Evolutionary conservation across 441 rosid genomes (phyloP).

Genomic region (Croton laevigatus): DNA sequence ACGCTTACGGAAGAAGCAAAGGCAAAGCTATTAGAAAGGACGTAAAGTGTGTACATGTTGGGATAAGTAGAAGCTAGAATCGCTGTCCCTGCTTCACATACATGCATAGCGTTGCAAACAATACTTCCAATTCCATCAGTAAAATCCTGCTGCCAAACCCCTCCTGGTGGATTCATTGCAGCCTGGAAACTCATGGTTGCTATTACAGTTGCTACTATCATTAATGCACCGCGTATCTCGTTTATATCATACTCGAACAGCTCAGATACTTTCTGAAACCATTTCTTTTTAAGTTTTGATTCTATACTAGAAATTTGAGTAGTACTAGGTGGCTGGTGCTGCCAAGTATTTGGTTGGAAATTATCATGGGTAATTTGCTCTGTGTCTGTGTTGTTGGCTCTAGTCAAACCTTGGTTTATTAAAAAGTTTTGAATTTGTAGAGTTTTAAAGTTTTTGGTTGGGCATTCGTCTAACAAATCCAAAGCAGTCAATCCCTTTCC

Average conservation of each 20-base stretch:
- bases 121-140: neutral
- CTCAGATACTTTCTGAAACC: neutral
- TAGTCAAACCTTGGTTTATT: too few species aligned
- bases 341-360: neutral
- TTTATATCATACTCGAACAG: neutral
- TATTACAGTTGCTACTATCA: slow-evolving; percentile 7
- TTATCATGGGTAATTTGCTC: neutral
- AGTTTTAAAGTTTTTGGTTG: slow-evolving; percentile 5
- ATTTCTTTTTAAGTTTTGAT: neutral
- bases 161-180: slow-evolving; percentile 3
- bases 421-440: too few species aligned
- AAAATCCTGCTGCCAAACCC: neutral
- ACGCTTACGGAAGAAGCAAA: neutral
- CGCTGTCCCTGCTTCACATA: slow-evolving; percentile 33
- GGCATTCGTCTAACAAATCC: slow-evolving; percentile 6
- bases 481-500: slow-evolving; percentile 17
- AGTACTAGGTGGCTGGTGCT: slow-evolving; percentile 12
- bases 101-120: neutral
- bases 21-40: neutral
- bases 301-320: neutral
- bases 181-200: slow-evolving; percentile 2
- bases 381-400: neutral
- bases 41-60: neutral
- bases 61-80: slow-evolving; percentile 13
- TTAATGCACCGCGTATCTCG: neutral